Evolutionary conservation across 768 basidiomycete species (phyloP), one percentile per base, ranked within the genome.

Genomic region (Fomitopsis pulvina): DNA sequence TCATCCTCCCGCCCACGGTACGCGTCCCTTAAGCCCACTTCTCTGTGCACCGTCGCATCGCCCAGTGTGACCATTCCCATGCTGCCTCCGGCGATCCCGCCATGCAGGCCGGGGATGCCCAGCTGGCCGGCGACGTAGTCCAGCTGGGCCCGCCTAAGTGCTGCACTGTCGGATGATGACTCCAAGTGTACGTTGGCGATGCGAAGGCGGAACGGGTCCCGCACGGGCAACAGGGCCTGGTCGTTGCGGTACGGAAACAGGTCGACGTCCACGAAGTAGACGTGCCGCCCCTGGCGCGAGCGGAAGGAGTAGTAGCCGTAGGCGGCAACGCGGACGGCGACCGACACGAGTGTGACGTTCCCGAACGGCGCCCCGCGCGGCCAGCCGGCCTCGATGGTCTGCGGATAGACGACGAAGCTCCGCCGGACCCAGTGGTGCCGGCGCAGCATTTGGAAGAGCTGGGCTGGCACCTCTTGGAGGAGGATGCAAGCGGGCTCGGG

Each of bases 121-220:
- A 88, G 59, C 60, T 78, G 62, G 21, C 72, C 66, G 12, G 76
- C 69, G 45, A 83, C 71, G 39, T 80, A 64, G 30, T 65, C 63
- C 57, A 88, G 53, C 66, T 89, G 86, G 45, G 62, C 63, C 12
- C 76, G 66, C 20, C 52, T 71, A 66, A 8, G 50, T 32, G 20
- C 55, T 53, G n/a, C 49, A 14, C 81, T 83, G 0, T 45, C 14
- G 0, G 71, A 68, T 45, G 83, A 59, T 10, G 84, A 85, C 65
- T 90, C 87, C 43, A 90, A 69, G 59, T 90, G 87, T 22, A 85
- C 86, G 61, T 88, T 89, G 24, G 78, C 77, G 34, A 88, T 66
- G 25, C 85, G 73, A 53, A 87, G 50, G n/a, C 72, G 69, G 69
- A 70, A 29, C 52, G 68, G n/a, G n/a, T n/a, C n/a, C n/a, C n/a